Conservation (phyloP, 495 filamentous ascomycete genomes). For the Cladorrhinum samala region DNA sequence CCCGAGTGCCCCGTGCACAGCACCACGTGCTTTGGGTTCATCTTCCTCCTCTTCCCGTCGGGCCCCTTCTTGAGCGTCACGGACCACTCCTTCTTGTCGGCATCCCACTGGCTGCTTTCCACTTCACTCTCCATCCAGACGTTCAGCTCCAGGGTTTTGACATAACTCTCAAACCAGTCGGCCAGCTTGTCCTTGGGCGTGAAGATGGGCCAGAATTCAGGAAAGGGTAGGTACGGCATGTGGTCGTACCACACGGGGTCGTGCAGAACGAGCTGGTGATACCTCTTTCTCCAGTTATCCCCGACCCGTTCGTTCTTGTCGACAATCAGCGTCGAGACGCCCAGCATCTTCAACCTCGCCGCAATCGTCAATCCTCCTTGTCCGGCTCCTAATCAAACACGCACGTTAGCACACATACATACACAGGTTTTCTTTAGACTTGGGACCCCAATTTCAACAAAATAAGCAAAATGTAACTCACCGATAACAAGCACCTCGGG, state of each 20-base stretch:
- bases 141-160: constrained; percentile 66
- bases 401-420: too few relatives aligned
- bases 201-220: constrained; percentile 60
- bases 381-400: constrained; percentile 47
- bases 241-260: constrained; percentile 76
- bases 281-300: constrained; percentile 73
- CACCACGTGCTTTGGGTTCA: constrained; percentile 63
- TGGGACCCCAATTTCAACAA: too few relatives aligned
- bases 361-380: constrained; percentile 55
- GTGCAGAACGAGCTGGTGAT: constrained; percentile 59
- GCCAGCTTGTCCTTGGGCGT: constrained; percentile 79
- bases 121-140: constrained; percentile 61
- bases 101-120: constrained; percentile 47
- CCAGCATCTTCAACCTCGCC: constrained; percentile 70
- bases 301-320: constrained; percentile 62
- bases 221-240: constrained; percentile 66
- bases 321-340: constrained; percentile 56
- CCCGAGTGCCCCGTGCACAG: constrained; percentile 70
- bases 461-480: too few relatives aligned
- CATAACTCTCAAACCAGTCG: constrained; percentile 72
- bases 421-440: too few relatives aligned
- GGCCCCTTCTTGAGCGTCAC: constrained; percentile 53
- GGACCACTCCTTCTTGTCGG: constrained; percentile 52
- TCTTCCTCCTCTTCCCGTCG: constrained; percentile 43
- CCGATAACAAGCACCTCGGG: constrained; percentile 65